phyloP scores from a whole-genome alignment of 352 stramenopile species.

The Pythium sukuiense region DNA sequence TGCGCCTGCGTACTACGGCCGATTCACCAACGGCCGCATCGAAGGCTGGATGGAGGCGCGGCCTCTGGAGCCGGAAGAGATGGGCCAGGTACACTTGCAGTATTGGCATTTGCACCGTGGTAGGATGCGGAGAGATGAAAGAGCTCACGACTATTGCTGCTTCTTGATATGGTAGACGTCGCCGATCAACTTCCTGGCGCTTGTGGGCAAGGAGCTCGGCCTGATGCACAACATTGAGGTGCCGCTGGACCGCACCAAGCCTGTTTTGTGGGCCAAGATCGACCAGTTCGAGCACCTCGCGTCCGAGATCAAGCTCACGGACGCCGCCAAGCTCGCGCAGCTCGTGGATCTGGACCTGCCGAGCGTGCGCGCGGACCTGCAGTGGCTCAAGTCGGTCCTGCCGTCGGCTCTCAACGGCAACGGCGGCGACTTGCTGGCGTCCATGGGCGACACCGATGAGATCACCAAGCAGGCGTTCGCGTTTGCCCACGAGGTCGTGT shows the following conservation, averaged over 20 bases:
- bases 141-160: too few relatives aligned
- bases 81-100: slow-evolving; percentile 52
- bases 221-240: slow-evolving; percentile 89
- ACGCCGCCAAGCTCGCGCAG: slow-evolving; percentile 55
- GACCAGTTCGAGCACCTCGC: slow-evolving; percentile 82
- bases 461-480: slow-evolving; percentile 72
- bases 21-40: slow-evolving; percentile 91
- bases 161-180: slow-evolving; percentile 26
- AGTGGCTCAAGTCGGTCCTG: slow-evolving; percentile 83
- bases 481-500: slow-evolving; percentile 84
- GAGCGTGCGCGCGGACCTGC: slow-evolving; percentile 56
- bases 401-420: slow-evolving; percentile 71
- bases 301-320: slow-evolving; percentile 52
- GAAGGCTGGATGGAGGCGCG: slow-evolving; percentile 88
- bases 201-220: slow-evolving; percentile 88
- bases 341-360: slow-evolving; percentile 67
- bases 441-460: slow-evolving; percentile 50
- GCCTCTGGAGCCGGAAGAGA: slow-evolving; percentile 85
- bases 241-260: slow-evolving; percentile 42
- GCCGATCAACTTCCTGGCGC: slow-evolving; percentile 76
- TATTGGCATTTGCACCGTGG: not conserved
- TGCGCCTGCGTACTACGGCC: slow-evolving; percentile 87
- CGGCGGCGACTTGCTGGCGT: slow-evolving; percentile 52
- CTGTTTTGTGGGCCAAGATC: slow-evolving; percentile 80
- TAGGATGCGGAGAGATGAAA: too few relatives aligned